Conservation (phyloP, 2,329 filamentous ascomycete species). For the Paracoccidioides lutzii region DNA sequence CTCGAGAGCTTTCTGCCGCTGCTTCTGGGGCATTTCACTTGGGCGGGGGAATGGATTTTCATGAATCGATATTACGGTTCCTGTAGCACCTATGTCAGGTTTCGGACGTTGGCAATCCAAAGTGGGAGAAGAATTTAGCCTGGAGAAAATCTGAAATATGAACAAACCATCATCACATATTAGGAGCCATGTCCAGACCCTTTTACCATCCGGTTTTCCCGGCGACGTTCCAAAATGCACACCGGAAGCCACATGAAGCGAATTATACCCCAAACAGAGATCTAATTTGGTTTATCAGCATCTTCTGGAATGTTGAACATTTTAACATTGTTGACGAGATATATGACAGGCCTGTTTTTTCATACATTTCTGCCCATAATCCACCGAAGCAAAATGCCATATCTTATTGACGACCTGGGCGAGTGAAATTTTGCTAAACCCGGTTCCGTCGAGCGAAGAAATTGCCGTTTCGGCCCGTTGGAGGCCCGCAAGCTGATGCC, state of each 20-base stretch:
- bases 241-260: conserved; percentile 36
- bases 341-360: conserved; percentile 2
- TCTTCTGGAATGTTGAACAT: conserved; percentile 5
- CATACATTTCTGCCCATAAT: conserved; percentile 53
- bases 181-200: conserved; percentile 60
- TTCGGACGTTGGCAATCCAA: background rate
- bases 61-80: conserved; percentile 57
- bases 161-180: conserved; percentile 50
- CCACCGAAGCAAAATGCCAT: conserved; percentile 64
- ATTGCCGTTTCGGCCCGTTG: background rate
- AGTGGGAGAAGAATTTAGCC: background rate
- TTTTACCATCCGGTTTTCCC: conserved; percentile 36
- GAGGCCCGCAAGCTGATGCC: background rate
- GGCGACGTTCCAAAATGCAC: conserved; percentile 22
- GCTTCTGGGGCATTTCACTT: conserved; percentile 21
- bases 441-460: background rate
- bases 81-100: conserved; percentile 23
- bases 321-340: background rate
- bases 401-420: conserved; percentile 53
- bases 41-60: conserved; percentile 44
- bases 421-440: conserved; percentile 31
- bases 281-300: conserved; percentile 32
- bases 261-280: conserved; percentile 61
- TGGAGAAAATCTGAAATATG: background rate
- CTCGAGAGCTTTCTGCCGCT: conserved; percentile 20